Conservation (phyloP, 345 rosid genomes). For the Cochlearia excelsa region DNA sequence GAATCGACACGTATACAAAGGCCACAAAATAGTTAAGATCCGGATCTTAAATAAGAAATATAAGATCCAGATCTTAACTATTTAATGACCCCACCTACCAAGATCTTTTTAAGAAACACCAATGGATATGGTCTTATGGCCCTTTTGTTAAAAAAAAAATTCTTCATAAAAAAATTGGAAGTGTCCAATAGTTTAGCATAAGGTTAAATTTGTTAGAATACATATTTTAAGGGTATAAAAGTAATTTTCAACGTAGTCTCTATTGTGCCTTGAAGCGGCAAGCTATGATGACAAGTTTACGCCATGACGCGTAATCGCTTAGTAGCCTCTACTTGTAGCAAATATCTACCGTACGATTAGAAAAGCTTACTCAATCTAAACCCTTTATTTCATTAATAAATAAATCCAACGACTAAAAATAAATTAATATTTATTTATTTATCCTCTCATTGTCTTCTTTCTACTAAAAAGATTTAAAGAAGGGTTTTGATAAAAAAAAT, state of each 20-base stretch:
- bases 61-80: too few species aligned
- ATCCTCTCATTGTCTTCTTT: conserved; percentile 33
- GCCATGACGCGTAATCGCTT: conserved; percentile 26
- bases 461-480: conserved; percentile 3
- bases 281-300: conserved; percentile 9
- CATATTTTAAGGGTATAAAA: neutral
- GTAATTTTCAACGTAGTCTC: neutral
- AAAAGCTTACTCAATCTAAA: conserved; percentile 6
- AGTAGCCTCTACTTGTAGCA: conserved; percentile 13
- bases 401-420: neutral
- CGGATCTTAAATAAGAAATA: too few species aligned
- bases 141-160: too few species aligned
- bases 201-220: too few species aligned
- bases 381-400: conserved; percentile 22
- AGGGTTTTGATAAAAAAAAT: neutral
- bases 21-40: too few species aligned
- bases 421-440: neutral
- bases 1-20: too few species aligned
- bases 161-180: too few species aligned
- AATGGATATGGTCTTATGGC: too few species aligned
- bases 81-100: too few species aligned
- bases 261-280: conserved; percentile 7
- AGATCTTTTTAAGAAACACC: too few species aligned
- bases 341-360: conserved; percentile 8
- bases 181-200: too few species aligned